Evolutionary conservation across 192 early-diverging fungal genomes (phyloP).

Genomic region (Backusella parvicylindrica): DNA sequence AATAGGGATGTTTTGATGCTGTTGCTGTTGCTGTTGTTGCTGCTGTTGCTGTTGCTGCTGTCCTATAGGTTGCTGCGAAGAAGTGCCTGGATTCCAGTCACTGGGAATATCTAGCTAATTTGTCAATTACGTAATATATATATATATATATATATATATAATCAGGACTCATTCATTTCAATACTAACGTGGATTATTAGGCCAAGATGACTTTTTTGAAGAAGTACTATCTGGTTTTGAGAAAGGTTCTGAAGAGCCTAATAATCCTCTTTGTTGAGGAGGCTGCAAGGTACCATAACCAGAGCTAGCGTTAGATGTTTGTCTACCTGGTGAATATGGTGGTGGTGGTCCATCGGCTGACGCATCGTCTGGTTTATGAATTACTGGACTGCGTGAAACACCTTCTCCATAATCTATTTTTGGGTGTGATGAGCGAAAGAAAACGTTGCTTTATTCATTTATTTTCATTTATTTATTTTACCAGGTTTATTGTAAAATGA

Average conservation of each 20-base stretch:
- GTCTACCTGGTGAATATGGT: not conserved
- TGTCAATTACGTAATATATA: not conserved
- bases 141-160: no score
- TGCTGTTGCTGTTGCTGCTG: not conserved
- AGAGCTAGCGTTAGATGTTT: not conserved
- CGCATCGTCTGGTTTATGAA: slow-evolving; percentile 8
- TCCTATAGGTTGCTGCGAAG: not conserved
- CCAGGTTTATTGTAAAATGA: slow-evolving; percentile 8
- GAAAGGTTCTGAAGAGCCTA: not conserved
- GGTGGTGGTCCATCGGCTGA: not conserved
- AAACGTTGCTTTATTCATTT: not conserved
- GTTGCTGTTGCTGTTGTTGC: not conserved
- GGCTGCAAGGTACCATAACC: not conserved
- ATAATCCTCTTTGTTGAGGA: not conserved
- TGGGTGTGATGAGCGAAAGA: not conserved
- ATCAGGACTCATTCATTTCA: not conserved
- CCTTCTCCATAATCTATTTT: not conserved
- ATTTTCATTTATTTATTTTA: not conserved
- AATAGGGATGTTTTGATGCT: not conserved
- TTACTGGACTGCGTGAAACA: not conserved
- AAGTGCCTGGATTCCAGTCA: not conserved
- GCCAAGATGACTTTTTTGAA: not conserved
- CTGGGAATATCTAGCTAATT: not conserved
- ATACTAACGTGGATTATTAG: not conserved
- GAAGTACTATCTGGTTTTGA: not conserved